A percentile compares a stretch with the other conserved stretches of the same genome.
phyloP scores from a whole-genome alignment of 2,329 filamentous ascomycete species.

The Ophiostoma perfectum region DNA sequence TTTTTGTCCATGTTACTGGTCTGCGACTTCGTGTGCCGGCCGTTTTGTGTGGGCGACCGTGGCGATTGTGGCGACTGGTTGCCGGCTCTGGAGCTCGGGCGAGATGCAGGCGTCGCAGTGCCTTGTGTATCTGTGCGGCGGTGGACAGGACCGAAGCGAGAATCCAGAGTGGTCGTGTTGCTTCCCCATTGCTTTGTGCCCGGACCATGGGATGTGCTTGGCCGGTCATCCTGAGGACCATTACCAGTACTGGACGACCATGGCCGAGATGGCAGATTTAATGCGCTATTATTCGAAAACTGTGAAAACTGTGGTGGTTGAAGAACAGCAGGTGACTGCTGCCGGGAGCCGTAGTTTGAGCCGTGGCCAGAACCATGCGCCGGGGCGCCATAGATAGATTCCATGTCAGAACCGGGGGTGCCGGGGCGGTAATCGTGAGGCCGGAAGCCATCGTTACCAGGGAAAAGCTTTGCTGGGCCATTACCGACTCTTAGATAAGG shows the following conservation, averaged over 20 bases:
- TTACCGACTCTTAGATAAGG: slow-evolving; percentile 35
- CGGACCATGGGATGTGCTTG: slow-evolving; percentile 34
- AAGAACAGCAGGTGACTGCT: background rate
- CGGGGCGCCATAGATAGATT: background rate
- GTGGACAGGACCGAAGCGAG: slow-evolving; percentile 34
- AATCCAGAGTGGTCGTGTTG: slow-evolving; percentile 41
- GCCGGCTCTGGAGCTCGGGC: background rate
- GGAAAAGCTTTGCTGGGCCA: background rate
- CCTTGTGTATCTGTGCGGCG: slow-evolving; percentile 17
- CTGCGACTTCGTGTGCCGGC: slow-evolving; percentile 13
- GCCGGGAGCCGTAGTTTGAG: background rate
- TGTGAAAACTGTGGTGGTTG: slow-evolving; percentile 29
- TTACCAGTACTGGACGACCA: slow-evolving; percentile 16
- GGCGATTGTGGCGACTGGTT: slow-evolving; percentile 26
- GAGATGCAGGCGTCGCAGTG: background rate
- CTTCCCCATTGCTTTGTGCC: slow-evolving; percentile 41
- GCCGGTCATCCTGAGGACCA: slow-evolving; percentile 26
- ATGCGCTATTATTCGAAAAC: slow-evolving; percentile 37
- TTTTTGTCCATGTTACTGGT: slow-evolving; percentile 19
- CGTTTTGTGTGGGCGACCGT: slow-evolving; percentile 12
- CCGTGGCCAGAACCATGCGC: slow-evolving; percentile 23
- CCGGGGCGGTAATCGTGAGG: slow-evolving; percentile 35
- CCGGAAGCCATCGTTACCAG: slow-evolving; percentile 30
- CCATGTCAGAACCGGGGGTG: background rate
- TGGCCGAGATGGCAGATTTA: slow-evolving; percentile 36